Evolutionary conservation across 805 yeast genomes (phyloP).

Genomic region (Myxozyma vanderwaltii): DNA sequence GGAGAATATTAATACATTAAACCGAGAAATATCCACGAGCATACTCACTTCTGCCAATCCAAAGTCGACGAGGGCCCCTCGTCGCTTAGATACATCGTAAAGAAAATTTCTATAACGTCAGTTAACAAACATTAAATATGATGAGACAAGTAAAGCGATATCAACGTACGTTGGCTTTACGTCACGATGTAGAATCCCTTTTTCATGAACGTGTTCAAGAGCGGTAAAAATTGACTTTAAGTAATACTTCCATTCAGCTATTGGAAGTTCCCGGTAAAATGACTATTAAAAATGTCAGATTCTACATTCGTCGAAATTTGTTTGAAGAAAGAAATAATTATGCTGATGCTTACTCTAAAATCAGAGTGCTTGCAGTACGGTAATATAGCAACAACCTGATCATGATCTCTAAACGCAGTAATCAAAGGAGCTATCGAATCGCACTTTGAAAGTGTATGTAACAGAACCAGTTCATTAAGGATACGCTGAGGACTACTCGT

Average conservation of each 20-base stretch:
- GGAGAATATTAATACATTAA: not conserved
- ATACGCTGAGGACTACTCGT: conserved; percentile 94
- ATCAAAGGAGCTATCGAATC: conserved; percentile 82
- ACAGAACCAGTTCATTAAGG: conserved; percentile 77
- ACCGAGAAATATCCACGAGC: not conserved
- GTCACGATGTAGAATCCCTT: conserved; percentile 87
- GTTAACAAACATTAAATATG: conserved; percentile 41
- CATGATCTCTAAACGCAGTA: conserved; percentile 83
- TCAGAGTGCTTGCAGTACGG: conserved; percentile 92
- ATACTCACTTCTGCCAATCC: conserved; percentile 72
- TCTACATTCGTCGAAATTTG: no score
- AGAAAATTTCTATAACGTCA: conserved; percentile 58
- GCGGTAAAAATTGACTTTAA: conserved; percentile 78
- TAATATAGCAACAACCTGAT: conserved; percentile 88
- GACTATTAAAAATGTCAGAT: conserved; percentile 41
- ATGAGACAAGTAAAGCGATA: conserved; percentile 16
- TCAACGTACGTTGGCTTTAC: conserved; percentile 75
- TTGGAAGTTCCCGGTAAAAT: conserved; percentile 76
- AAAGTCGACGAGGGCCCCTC: conserved; percentile 87
- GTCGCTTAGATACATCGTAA: conserved; percentile 63
- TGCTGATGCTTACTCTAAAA: conserved; percentile 59
- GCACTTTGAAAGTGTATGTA: conserved; percentile 58
- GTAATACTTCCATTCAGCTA: conserved; percentile 78
- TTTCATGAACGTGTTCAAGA: conserved; percentile 69
- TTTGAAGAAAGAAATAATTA: no score